These are phyloP conservation scores for Rhizophagus prolifer DNA, from an alignment of 192 early-diverging fungal species.

Conservation along the genomic window DNA sequence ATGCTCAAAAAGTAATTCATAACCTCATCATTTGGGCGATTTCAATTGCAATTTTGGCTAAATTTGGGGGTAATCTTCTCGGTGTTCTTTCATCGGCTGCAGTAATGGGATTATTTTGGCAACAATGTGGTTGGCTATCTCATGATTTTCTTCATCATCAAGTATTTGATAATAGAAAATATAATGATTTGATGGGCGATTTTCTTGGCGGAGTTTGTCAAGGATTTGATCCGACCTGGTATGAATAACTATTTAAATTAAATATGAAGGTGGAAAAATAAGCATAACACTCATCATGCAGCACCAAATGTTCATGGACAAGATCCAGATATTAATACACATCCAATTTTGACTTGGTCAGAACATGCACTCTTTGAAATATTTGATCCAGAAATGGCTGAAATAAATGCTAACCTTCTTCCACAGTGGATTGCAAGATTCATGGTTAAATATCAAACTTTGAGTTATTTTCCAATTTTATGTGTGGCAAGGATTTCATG, in stretches of 20 bases:
- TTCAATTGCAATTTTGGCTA: constrained; percentile 51
- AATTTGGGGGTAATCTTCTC: constrained; percentile 50
- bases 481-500: constrained; percentile 76
- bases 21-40: constrained; percentile 53
- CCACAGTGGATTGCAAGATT: constrained; percentile 52
- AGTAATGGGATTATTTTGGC: constrained; percentile 73
- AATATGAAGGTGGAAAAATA: constrained; percentile 73
- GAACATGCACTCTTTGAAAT: constrained; percentile 57
- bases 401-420: constrained; percentile 46
- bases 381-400: constrained; percentile 47
- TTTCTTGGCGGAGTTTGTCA: constrained; percentile 74
- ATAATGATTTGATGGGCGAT: constrained; percentile 64
- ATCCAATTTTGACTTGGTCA: constrained; percentile 77
- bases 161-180: constrained; percentile 65
- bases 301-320: constrained; percentile 74
- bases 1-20: constrained; percentile 56
- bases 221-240: constrained; percentile 76
- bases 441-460: constrained; percentile 60
- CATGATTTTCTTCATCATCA: constrained; percentile 85
- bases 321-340: constrained; percentile 85
- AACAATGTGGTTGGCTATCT: constrained; percentile 82
- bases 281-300: constrained; percentile 86
- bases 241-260: neutral
- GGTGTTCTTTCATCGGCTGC: constrained; percentile 56
- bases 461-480: constrained; percentile 72